Conservation (phyloP, 257 asterid genomes). For the Solanum piurae region DNA sequence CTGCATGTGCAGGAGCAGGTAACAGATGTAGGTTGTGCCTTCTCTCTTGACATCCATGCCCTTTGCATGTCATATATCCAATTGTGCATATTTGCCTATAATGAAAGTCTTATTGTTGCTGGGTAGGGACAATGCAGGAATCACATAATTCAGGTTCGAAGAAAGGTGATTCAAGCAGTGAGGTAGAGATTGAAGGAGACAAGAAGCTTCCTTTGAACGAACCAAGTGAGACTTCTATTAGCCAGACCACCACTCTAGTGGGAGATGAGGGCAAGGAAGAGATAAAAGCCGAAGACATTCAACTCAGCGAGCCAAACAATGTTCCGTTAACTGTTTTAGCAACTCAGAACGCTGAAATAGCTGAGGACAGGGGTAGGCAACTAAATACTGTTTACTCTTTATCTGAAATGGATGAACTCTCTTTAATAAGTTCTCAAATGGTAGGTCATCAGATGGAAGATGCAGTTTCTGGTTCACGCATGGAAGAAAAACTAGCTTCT, state of each 20-base stretch:
- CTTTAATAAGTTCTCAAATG: conserved; percentile 15
- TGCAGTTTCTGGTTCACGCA: conserved; percentile 12
- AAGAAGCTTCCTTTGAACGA: conserved; percentile 21
- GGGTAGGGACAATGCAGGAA: conserved; percentile 87
- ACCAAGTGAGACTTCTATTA: conserved; percentile 16
- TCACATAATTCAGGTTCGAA: conserved; percentile 36
- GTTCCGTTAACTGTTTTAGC: conserved; percentile 16
- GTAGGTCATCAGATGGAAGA: conserved; percentile 24
- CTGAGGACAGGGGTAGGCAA: conserved; percentile 12
- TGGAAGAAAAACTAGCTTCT: conserved; percentile 19
- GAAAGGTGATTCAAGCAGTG: conserved; percentile 31
- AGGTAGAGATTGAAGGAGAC: conserved; percentile 28
- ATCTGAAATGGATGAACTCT: conserved; percentile 17
- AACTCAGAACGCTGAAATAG: conserved; percentile 21
- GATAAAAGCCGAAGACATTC: conserved; percentile 18
- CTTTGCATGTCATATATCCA: background rate
- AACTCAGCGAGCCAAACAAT: conserved; percentile 17
- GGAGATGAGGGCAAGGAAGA: conserved; percentile 18
- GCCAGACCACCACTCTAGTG: conserved; percentile 12
- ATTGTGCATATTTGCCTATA: conserved; percentile 15
- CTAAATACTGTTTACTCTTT: conserved; percentile 15
- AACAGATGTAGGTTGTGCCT: conserved; percentile 99
- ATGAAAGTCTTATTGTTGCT: conserved; percentile 28
- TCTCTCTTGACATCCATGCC: conserved; percentile 41
- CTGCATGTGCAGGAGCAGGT: conserved; percentile 66